Conservation (phyloP, 2,329 filamentous ascomycete species). For the Arthrinium phaeospermum region DNA sequence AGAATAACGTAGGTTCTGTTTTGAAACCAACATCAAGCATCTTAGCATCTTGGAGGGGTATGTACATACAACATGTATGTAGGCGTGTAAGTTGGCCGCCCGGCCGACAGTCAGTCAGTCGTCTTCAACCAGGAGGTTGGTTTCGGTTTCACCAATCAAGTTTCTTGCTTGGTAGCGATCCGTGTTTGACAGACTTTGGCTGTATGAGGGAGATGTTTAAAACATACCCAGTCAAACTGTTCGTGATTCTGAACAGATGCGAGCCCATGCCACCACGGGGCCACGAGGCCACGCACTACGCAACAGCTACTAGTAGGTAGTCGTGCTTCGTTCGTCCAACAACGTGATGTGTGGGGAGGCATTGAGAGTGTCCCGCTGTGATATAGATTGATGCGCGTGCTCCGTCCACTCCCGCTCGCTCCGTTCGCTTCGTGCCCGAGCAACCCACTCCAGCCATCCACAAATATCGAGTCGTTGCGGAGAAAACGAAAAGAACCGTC, state of each 20-base stretch:
- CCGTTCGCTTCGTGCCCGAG: not conserved
- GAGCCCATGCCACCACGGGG: not conserved
- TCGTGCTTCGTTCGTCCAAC: not conserved
- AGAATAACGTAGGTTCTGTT: not conserved
- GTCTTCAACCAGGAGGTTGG: not conserved
- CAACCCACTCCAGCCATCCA: not conserved
- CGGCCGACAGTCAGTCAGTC: not conserved
- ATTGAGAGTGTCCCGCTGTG: not conserved
- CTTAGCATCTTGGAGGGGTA: not conserved
- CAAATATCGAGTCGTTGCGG: not conserved
- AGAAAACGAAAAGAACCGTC: not conserved
- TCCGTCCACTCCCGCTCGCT: not conserved
- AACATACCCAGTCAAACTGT: no score
- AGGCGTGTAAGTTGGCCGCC: not conserved
- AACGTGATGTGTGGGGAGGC: not conserved
- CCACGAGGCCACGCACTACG: not conserved
- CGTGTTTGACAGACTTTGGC: not conserved
- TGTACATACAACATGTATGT: no score
- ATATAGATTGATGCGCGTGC: not conserved
- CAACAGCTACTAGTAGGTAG: not conserved
- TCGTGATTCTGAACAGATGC: not conserved
- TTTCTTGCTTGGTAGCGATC: not conserved
- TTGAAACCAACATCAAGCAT: conserved; percentile 9
- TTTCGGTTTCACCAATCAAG: not conserved
- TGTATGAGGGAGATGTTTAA: not conserved